Evolutionary conservation across 1,284 basidiomycete genomes (phyloP), one percentile per base, ranked within the genome.

Genomic region (Laetiporus sulphureus): DNA sequence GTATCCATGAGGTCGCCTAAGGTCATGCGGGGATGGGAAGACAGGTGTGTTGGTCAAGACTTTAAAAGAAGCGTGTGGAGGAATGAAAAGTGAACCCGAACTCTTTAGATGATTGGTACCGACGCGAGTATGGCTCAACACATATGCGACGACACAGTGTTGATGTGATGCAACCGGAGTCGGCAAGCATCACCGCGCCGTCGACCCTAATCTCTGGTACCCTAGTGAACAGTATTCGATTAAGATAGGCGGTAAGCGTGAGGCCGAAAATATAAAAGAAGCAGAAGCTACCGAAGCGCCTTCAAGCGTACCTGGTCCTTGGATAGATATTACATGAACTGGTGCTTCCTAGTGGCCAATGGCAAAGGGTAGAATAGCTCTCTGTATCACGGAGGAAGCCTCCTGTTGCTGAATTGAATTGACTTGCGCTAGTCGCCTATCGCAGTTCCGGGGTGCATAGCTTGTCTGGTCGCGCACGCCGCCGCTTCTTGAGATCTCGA

Each of bases 361-460:
- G 25, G 40, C n/a, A n/a, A n/a, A n/a, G n/a, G n/a, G n/a, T n/a
- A n/a, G n/a, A n/a, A n/a, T n/a, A n/a, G n/a, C n/a, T n/a, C n/a
- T n/a, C n/a, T n/a, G n/a, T n/a, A n/a, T n/a, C n/a, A n/a, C n/a
- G n/a, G n/a, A n/a, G n/a, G 31, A 6, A 32, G 12, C 8, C 34
- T 21, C 34, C 34, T 19, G 21, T 11, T 8, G 19, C 16, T 36
- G 11, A 21, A 21, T 20, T 36, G 34, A 21, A 36, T 36, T 32
- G 31, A 16, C 8, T 6, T 32, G 31, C 27, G 40, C 32, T 31
- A 36, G 29, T 36, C 40, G 40, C 40, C 40, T 41, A 41, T 41
- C 40, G 40, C 33, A 36, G 40, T 41, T 41, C 40, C 40, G 40
- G 40, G 40, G 40, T 35, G 24, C 33, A 34, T 30, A 27, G 32